Percentiles rank a stretch among this genome's conserved stretches.
Evolutionary conservation across 495 filamentous ascomycete species (phyloP).

Genomic region (Xylaria castorea): DNA sequence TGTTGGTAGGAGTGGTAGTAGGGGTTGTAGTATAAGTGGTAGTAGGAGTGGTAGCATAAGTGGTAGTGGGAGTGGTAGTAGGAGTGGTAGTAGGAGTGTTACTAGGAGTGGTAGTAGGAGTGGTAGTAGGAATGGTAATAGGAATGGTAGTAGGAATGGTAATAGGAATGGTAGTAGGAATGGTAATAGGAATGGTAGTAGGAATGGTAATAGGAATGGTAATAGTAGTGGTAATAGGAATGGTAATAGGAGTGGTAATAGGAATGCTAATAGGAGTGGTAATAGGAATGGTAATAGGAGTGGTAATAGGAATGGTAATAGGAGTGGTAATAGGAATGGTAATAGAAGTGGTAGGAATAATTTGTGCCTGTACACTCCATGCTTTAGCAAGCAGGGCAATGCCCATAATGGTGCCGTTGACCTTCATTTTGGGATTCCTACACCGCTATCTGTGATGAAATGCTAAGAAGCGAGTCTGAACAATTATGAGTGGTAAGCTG

Average conservation of each 20-base stretch:
- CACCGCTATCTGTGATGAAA: not conserved
- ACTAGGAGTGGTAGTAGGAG: not conserved
- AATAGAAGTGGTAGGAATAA: not conserved
- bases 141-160: not conserved
- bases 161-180: not conserved
- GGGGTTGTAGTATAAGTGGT: not conserved
- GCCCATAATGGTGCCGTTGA: not conserved
- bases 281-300: not conserved
- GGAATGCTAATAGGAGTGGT: too few species aligned
- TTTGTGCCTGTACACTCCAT: constrained; percentile 3
- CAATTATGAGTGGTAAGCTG: not conserved
- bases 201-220: not conserved
- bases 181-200: not conserved
- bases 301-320: not conserved
- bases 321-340: not conserved
- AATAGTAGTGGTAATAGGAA: not conserved
- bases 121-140: not conserved
- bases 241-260: too few species aligned
- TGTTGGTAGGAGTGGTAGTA: not conserved
- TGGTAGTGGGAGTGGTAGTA: not conserved
- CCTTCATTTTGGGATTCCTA: constrained; percentile 17
- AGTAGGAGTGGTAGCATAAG: not conserved
- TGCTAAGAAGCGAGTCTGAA: not conserved
- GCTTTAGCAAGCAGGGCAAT: not conserved
- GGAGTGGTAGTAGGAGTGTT: not conserved